A percentile compares a stretch with the other conserved stretches of the same genome.
Conservation (phyloP, 495 filamentous ascomycete species). For the Sordaria brevicollis region DNA sequence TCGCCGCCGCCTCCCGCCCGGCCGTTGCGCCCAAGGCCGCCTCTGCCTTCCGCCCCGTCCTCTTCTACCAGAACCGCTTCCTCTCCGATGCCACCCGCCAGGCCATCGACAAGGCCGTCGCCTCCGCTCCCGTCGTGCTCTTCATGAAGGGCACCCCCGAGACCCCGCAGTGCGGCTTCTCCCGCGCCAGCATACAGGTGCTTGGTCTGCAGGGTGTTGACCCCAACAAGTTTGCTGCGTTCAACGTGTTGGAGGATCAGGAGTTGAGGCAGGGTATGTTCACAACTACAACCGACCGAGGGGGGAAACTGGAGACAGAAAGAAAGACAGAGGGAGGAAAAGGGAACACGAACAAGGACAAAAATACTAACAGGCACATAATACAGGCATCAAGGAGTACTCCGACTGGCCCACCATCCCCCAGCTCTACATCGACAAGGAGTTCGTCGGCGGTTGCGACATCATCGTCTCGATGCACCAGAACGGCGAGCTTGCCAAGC, state of each 20-base stretch:
- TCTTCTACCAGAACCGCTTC: constrained; percentile 41
- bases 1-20: constrained; percentile 3
- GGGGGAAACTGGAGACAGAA: not conserved
- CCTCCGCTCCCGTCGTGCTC: constrained; percentile 78
- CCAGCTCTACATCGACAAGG: constrained; percentile 87
- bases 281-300: too few species aligned
- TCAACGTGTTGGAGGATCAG: constrained; percentile 88
- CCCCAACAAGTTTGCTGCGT: constrained; percentile 91
- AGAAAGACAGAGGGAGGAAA: not conserved
- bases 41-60: constrained; percentile 10
- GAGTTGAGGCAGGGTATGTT: constrained; percentile 73
- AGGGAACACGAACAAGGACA: not conserved
- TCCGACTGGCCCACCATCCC: constrained; percentile 98
- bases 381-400: constrained; percentile 89
- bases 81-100: constrained; percentile 65
- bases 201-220: constrained; percentile 90
- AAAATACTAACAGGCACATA: constrained; percentile 2
- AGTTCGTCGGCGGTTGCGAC: constrained; percentile 95
- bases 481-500: constrained; percentile 82
- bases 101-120: constrained; percentile 82
- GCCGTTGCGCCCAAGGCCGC: not conserved
- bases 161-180: constrained; percentile 96
- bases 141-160: constrained; percentile 99
- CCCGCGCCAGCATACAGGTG: constrained; percentile 88
- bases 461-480: constrained; percentile 97